Percentiles rank a stretch among this genome's conserved stretches.
Conservation (phyloP, 768 basidiomycete genomes). For the Gymnopilus junonius region DNA sequence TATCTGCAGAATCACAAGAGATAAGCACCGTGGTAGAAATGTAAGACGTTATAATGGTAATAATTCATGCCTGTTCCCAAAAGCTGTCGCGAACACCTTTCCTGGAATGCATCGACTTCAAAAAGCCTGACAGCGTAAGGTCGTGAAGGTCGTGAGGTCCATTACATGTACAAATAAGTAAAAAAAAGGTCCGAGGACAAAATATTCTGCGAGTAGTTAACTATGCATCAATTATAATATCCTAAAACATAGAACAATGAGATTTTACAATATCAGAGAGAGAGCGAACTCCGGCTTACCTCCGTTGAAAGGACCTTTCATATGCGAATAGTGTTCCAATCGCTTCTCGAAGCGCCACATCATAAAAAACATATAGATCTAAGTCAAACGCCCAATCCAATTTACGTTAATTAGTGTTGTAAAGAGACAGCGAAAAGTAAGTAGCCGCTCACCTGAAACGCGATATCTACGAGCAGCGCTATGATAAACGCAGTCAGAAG, state of each 20-base stretch:
- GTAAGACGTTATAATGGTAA: too few relatives aligned
- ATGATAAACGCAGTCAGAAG: slow-evolving; percentile 68
- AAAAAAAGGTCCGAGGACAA: not conserved
- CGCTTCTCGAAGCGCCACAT: slow-evolving; percentile 75
- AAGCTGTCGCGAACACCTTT: too few relatives aligned
- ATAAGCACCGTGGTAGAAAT: too few relatives aligned
- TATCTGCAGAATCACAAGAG: too few relatives aligned
- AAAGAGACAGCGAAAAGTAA: slow-evolving; percentile 22
- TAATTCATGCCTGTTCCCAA: too few relatives aligned
- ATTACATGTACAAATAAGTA: not conserved
- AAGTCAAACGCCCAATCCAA: slow-evolving; percentile 28
- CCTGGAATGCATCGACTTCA: too few relatives aligned
- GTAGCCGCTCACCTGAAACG: slow-evolving; percentile 64
- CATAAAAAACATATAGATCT: slow-evolving; percentile 81
- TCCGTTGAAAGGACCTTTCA: slow-evolving; percentile 67
- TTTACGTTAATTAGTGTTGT: slow-evolving; percentile 14
- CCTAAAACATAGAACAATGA: slow-evolving; percentile 36
- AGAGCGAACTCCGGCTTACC: slow-evolving; percentile 42
- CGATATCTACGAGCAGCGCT: slow-evolving; percentile 63
- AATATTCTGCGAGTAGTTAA: too few relatives aligned
- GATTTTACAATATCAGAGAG: slow-evolving; percentile 8
- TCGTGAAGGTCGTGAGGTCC: too few relatives aligned
- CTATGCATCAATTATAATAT: slow-evolving; percentile 47
- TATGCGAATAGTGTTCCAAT: slow-evolving; percentile 64
- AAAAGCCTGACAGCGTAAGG: too few relatives aligned